Percentiles rank a stretch among this genome's conserved stretches.
Evolutionary conservation across 106 monocot genomes (phyloP).

Genomic region (Hemerocallis citrina): DNA sequence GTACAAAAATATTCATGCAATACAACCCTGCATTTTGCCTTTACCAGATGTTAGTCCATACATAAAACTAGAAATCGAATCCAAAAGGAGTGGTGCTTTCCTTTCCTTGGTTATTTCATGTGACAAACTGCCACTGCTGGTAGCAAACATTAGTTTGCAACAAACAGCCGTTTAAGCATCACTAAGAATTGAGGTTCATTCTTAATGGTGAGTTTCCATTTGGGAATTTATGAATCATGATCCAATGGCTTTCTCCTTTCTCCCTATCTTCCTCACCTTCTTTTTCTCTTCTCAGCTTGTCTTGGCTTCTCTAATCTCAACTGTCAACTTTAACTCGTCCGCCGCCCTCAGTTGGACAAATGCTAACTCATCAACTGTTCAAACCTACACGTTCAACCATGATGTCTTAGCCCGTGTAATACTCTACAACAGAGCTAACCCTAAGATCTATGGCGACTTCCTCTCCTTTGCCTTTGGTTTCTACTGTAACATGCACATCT

Average conservation of each 20-base stretch:
- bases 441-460: background rate
- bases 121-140: no score
- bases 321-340: background rate
- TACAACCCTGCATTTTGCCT: no score
- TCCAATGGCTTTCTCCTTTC: background rate
- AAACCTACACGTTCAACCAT: background rate
- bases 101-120: no score
- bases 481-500: background rate
- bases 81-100: no score
- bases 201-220: background rate
- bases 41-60: no score
- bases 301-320: background rate
- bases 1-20: no score
- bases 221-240: background rate
- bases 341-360: background rate
- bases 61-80: no score
- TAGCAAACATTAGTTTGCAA: no score
- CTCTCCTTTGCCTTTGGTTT: constrained; percentile 5
- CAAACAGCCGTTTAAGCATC: no score
- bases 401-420: background rate
- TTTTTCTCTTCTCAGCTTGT: background rate
- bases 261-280: background rate
- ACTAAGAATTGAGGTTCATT: no score
- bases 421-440: background rate
- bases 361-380: background rate